These are phyloP conservation scores for Mucor saturninus DNA, from an alignment of 371 early-diverging fungal species.

Conservation along the genomic window DNA sequence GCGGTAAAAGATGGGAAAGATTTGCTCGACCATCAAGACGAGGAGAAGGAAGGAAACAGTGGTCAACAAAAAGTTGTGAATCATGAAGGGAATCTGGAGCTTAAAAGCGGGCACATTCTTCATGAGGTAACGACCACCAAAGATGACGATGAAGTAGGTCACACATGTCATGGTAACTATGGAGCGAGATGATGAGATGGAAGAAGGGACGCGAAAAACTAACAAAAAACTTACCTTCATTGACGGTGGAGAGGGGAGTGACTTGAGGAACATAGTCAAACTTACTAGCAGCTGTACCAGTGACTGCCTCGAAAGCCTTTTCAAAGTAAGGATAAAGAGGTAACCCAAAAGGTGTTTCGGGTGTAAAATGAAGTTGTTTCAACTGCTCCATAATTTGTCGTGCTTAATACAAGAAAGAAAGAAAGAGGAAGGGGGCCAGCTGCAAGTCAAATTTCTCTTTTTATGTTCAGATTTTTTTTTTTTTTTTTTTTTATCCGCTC, in stretches of 20 bases:
- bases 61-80: constrained; percentile 80
- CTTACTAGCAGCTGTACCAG: constrained; percentile 50
- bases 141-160: constrained; percentile 73
- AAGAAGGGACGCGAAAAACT: no score
- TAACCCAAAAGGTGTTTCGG: constrained; percentile 62
- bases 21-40: constrained; percentile 71
- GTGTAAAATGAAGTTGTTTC: constrained; percentile 48
- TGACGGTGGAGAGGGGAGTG: constrained; percentile 72
- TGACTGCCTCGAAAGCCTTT: constrained; percentile 48
- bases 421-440: no score
- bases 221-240: constrained; percentile 40
- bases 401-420: no score
- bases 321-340: constrained; percentile 57
- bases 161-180: constrained; percentile 56
- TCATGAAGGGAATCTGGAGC: constrained; percentile 66
- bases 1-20: constrained; percentile 64
- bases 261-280: constrained; percentile 65
- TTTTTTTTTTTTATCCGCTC: no score
- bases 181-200: not conserved
- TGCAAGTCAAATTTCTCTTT: no score
- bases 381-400: constrained; percentile 24
- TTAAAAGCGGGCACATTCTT: constrained; percentile 65
- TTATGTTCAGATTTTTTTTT: no score
- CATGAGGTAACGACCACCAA: constrained; percentile 75
- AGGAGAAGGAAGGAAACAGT: constrained; percentile 67